Evolutionary conservation across 1,139 yeast genomes (phyloP), one percentile per base, ranked within the genome.

Genomic region (Debaryomyces robertsiae): DNA sequence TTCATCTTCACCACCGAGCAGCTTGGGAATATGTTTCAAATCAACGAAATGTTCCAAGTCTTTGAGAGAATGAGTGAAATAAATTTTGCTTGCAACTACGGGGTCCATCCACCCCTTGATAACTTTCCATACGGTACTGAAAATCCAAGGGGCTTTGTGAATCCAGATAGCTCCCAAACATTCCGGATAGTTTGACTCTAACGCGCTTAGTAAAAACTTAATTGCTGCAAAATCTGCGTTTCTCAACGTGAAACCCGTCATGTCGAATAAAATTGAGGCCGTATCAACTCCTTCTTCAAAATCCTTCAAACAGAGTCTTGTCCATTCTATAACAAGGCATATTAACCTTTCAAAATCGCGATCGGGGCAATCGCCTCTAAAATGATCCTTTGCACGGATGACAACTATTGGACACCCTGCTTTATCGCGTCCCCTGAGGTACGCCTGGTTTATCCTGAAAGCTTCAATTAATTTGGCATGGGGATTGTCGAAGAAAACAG

Each of bases 141-240:
- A 89, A 34, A 89, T 75, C 94, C 95, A 86, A 5, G 96, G 96
- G 0, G 96, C 95, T 51, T 84, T 84, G 65, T 89, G 95, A 47
- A 89, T 81, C 54, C 86, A 71, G 39, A 89, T 63, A 41, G 77
- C 77, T 13, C 94, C 94, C 36, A 89, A 72, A 38, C 84, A 81
- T 61, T 89, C 96, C 1, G 96, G 96, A 59, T 87, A 89, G 58
- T 87, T 90, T 1, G 89, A 89, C 65, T 89, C 95, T 57, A 89
- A 86, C 46, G 87, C 80, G 41, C 77, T 73, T 45, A 86, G 80
- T 63, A 89, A 75, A 63, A 84, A 88, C 61, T 84, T 84, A 40
- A 88, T 90, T 3, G 94, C 88, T 6, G 77, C 73, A 55, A 85
- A 84, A 63, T 89, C 96, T 84, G 89, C 88, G 61, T 88, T 89